Evolutionary conservation across 768 basidiomycete species (phyloP), one percentile per base, ranked within the genome.

Genomic region (Serendipita sp.): DNA sequence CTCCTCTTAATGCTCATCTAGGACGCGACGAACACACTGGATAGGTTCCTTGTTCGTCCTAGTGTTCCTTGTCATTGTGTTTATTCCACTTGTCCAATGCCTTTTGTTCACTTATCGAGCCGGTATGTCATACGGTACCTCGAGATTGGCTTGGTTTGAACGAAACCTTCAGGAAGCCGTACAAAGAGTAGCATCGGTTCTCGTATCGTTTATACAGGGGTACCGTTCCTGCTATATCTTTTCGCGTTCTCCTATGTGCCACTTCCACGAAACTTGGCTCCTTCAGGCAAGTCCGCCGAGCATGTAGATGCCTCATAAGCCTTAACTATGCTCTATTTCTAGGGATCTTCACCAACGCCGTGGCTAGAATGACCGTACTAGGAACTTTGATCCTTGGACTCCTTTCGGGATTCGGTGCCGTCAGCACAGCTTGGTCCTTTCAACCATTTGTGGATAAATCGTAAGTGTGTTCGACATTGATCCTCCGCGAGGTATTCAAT

Each of bases 321-420:
- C 66, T 70, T 68, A 45, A 67, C 1, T 41, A 66, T 13, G 32
- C 13, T 15, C 4, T 5, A 64, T 70, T 74, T 3, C 71, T 76
- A 47, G 77, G 80, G 63, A 70, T 76, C 1, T 74, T 79, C 30
- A 80, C 79, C 7, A 75, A 82, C 0, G 76, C 80, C 0, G 75
- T 85, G 1, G 76, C 86, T 2, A 81, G 89, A 10, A 78, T 91
- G 13, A 81, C 86, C 18, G 86, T 90, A 18, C 73, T 92, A 24
- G 90, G 90, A 2, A 90, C 86, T 0, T 77, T 85, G 35, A 80
- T 90, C 65, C 83, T 92, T n/a, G 90, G 90, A 3, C 71, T 84
- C 2, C 77, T 92, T 3, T 89, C 89, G 0, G 90, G 90, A 0
- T 86, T 89, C 67, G 89, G 89, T 67, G 85, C 88, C 2, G 77